Base-by-base conservation (phyloP, 2,329 filamentous ascomycete species). In the Scorias spongiosa region DNA sequence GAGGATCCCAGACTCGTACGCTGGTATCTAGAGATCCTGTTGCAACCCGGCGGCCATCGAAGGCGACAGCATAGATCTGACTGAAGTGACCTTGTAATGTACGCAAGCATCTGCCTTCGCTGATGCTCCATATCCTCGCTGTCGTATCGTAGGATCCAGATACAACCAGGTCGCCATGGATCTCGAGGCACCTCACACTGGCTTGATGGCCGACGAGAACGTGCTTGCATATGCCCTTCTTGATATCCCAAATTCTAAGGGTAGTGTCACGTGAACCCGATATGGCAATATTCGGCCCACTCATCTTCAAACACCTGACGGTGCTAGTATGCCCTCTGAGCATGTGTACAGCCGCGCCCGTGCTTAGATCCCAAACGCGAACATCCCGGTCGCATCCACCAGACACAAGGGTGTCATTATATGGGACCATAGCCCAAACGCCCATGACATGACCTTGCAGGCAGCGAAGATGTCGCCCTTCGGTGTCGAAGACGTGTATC, bases 381-480 rank as follows among this genome's bases (percentile, higher is more conserved):
- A 98, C 91, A 59, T 98, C 91, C 48, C 91, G 78, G 66, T 98
- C 91, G 61, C 91, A 98, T 5, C 91, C 91, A 55, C 91, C 91
- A 55, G 87, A 95, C 47, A 98, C 91, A 48, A 98, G 72, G 43
- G 85, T 82, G 61, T 98, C 89, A 47, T 85, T 89, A 84, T 88
- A 95, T 6, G 91, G 91, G 18, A 98, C 87, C 89, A 98, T 96
- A 41, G 91, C 91, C 91, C 91, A 98, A 15, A 98, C 91, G 36
- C 91, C 91, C 91, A 98, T 98, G 39, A 96, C 84, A 66, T 98
- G 91, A 10, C 91, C 91, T 58, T 91, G 82, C 26, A 98, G 68
- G 2, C 86, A 94, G 60, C 87, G 85, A 54, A 93, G 80, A 50
- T 86, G 79, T 53, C 87, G 80, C 29, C 91, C 91, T 52, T 91